Percentiles rank a stretch among this genome's conserved stretches.
phyloP scores from a whole-genome alignment of 1,284 basidiomycete genomes.

The Meira nashicola region DNA sequence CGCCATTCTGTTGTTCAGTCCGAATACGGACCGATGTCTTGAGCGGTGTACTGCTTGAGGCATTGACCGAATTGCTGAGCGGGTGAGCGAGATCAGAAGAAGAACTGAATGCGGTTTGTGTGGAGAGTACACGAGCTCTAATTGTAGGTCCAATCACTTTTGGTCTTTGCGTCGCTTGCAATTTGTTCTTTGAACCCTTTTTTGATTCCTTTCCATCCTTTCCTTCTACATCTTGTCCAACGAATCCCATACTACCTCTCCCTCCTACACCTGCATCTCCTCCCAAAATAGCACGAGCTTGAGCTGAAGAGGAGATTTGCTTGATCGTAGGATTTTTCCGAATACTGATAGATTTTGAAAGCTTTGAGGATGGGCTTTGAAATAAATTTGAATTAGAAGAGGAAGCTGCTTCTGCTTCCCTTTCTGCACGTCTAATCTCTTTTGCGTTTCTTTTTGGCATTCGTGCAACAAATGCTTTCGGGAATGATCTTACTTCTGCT shows the following conservation, averaged over 20 bases:
- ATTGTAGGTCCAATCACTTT: no score
- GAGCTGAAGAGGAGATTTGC: neutral
- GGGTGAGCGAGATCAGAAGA: no score
- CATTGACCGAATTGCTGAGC: no score
- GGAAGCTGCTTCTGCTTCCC: neutral
- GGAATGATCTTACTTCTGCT: slow-evolving; percentile 16
- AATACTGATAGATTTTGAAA: neutral
- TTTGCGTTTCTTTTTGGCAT: slow-evolving; percentile 1
- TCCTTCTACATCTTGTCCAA: neutral
- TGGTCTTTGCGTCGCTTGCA: neutral
- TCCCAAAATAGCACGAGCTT: slow-evolving; percentile 1
- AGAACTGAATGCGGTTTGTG: no score
- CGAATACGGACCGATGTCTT: no score
- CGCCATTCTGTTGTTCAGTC: no score
- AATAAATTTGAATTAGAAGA: neutral
- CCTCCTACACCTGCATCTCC: slow-evolving; percentile 10
- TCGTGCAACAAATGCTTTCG: slow-evolving; percentile 22
- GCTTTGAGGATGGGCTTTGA: neutral
- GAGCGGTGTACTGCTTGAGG: no score
- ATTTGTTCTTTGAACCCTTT: neutral
- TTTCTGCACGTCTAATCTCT: neutral
- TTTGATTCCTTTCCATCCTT: neutral
- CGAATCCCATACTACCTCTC: slow-evolving; percentile 1
- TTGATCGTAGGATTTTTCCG: neutral
- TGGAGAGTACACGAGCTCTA: no score